These are phyloP conservation scores for Pneumocystis wakefieldiae DNA, from an alignment of 1,139 yeast species.

Conservation along the genomic window DNA sequence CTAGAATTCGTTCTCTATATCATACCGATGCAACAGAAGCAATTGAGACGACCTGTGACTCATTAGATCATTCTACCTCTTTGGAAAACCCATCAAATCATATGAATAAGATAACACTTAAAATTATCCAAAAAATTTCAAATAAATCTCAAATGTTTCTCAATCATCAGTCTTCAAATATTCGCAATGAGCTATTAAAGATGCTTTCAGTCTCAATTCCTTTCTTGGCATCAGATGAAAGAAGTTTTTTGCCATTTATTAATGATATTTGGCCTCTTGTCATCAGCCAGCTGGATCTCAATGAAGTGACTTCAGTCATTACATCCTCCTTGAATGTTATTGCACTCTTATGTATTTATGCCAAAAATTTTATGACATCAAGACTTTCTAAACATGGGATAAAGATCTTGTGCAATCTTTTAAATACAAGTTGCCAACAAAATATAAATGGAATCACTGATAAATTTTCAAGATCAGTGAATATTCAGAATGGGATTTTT, in stretches of 20 bases:
- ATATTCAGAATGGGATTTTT: not conserved
- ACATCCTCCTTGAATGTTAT: slow-evolving; percentile 30
- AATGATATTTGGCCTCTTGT: slow-evolving; percentile 55
- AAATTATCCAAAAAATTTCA: slow-evolving; percentile 44
- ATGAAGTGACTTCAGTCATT: slow-evolving; percentile 24
- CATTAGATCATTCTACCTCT: not conserved
- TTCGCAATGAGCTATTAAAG: slow-evolving; percentile 42
- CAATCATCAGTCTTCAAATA: slow-evolving; percentile 47
- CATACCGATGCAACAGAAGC: slow-evolving; percentile 26
- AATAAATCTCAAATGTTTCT: slow-evolving; percentile 57
- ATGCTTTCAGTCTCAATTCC: slow-evolving; percentile 41
- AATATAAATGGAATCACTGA: not conserved
- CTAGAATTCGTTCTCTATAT: slow-evolving; percentile 13
- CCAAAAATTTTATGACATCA: slow-evolving; percentile 35
- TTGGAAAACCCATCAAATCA: slow-evolving; percentile 4
- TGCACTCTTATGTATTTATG: slow-evolving; percentile 27
- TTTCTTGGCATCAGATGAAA: slow-evolving; percentile 45
- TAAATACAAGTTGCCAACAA: not conserved
- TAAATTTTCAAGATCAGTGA: not conserved
- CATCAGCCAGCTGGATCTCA: slow-evolving; percentile 19
- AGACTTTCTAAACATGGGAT: slow-evolving; percentile 11
- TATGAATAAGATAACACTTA: slow-evolving; percentile 48
- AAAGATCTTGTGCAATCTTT: not conserved
- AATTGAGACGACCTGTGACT: not conserved
- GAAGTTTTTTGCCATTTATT: slow-evolving; percentile 47